Conservation (phyloP, 2,329 filamentous ascomycete genomes). For the Fusarium udum region DNA sequence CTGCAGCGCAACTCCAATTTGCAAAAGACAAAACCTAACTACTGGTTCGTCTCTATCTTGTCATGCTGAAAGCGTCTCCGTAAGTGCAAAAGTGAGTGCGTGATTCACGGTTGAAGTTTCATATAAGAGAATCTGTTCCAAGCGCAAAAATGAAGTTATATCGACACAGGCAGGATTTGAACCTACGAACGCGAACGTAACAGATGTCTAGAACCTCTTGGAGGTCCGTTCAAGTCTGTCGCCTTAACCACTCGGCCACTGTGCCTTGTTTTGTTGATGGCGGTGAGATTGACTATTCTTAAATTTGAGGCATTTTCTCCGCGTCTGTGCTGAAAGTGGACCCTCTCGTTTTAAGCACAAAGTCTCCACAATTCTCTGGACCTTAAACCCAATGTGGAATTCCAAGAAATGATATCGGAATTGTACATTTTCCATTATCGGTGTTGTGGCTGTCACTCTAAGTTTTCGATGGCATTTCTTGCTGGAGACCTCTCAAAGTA, state of each 20-base stretch:
- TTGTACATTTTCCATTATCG: not conserved
- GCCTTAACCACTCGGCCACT: conserved; percentile 24
- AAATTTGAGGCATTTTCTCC: fast-evolving
- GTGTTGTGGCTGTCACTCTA: not conserved
- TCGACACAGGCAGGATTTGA: conserved; percentile 6
- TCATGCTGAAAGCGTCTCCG: not conserved
- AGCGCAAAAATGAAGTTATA: not conserved
- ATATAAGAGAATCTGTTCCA: not conserved
- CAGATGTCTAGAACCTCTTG: not conserved
- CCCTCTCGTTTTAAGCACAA: not conserved
- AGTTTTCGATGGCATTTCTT: not conserved
- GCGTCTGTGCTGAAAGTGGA: not conserved
- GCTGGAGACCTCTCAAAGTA: not conserved
- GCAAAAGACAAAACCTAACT: not conserved
- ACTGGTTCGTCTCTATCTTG: not conserved
- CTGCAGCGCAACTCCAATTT: not conserved
- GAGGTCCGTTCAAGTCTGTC: conserved; percentile 6
- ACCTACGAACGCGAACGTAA: conserved; percentile 15
- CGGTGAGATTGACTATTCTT: fast-evolving
- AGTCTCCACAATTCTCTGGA: not conserved
- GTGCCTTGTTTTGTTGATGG: not conserved
- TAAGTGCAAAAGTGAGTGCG: not conserved
- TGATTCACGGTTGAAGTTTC: not conserved
- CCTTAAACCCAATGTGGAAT: not conserved
- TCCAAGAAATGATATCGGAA: not conserved